Evolutionary conservation across 176 grass and related monocot genomes (phyloP), one percentile per base, ranked within the genome.

Genomic region (Alopecurus myosuroides): DNA sequence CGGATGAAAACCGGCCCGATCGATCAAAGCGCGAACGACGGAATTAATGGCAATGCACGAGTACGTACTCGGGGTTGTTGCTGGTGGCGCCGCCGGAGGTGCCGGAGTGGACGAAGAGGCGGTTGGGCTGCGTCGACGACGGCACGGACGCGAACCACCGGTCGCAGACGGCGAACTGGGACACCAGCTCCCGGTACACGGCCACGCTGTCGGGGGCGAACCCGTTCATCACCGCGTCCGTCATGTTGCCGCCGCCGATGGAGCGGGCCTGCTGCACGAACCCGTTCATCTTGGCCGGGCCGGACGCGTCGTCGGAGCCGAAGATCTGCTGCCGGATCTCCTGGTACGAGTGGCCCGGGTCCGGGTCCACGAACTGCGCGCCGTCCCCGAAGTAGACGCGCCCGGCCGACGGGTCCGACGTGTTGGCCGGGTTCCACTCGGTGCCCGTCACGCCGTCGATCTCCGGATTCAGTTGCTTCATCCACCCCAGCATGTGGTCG

Each of bases 401-500:
- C 29, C 0, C 22, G 0, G 97, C 44, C 1, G 87, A 20, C 28
- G 93, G 88, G 77, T 94, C 91, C 45, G 86, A 35, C 5, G 81
- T 34, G 60, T 85, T 94, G 3, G 81, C 23, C 0, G 89, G 91
- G 91, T 98, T 98, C 96, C 91, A 95, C 69, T 98, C 96, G 0
- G 23, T 19, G 3, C 96, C 96, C 0, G 91, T 92, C 19, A 95
- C 93, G 35, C 96, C 96, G 53, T 98, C 87, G 88, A 98, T 98
- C 53, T 77, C 89, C 20, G 91, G 91, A 84, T 95, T 98, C 11
- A 95, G 89, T 0, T 79, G 81, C 93, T 94, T 98, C 96, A 95
- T 95, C 96, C 96, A 98, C 9, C 96, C 96, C 42, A 98, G 93
- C 96, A 98, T 98, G 91, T 98, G 96, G 89, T 98, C 96, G 89